Conservation (phyloP, 1,284 basidiomycete species). For the Trichosporon ovoides region DNA sequence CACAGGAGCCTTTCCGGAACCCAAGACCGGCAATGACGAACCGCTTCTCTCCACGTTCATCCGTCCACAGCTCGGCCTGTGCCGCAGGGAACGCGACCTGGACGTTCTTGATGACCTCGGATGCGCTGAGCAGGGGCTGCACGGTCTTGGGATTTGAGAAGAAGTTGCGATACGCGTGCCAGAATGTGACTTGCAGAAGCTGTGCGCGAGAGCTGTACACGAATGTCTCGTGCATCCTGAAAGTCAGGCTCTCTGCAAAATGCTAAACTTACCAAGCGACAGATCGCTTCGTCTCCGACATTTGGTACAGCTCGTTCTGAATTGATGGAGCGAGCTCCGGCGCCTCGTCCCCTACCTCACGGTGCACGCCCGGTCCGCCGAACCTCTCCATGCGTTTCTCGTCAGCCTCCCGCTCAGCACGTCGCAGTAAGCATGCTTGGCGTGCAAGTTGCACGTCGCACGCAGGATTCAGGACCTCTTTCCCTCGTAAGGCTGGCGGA, state of each 20-base stretch:
- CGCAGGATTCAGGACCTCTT: conserved; percentile 36
- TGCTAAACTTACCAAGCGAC: conserved; percentile 39
- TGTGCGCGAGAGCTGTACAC: conserved; percentile 40
- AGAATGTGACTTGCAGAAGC: conserved; percentile 46
- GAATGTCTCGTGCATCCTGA: conserved; percentile 48
- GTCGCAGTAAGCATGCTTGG: conserved; percentile 25
- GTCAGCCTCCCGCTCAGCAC: conserved; percentile 29
- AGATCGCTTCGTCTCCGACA: conserved; percentile 40
- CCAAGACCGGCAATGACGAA: conserved; percentile 47
- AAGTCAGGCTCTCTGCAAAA: not conserved
- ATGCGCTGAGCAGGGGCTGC: conserved; percentile 40
- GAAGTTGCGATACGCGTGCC: conserved; percentile 46
- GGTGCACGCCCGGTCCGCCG: conserved; percentile 22
- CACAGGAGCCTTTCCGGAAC: conserved; percentile 35
- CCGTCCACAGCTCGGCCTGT: conserved; percentile 34
- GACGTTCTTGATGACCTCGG: conserved; percentile 48
- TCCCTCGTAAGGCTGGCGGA: conserved; percentile 13
- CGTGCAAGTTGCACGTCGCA: conserved; percentile 23
- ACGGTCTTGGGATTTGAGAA: conserved; percentile 35
- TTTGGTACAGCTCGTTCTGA: conserved; percentile 31
- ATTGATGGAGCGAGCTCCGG: conserved; percentile 25
- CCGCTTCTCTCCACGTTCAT: conserved; percentile 34
- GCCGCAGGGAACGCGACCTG: conserved; percentile 44
- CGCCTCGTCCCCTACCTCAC: conserved; percentile 34
- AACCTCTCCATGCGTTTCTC: conserved; percentile 31